A percentile compares a stretch with the other conserved stretches of the same genome.
These are phyloP conservation scores for Ogataea ganodermae DNA, from an alignment of 805 yeast genomes.

Conservation along the genomic window DNA sequence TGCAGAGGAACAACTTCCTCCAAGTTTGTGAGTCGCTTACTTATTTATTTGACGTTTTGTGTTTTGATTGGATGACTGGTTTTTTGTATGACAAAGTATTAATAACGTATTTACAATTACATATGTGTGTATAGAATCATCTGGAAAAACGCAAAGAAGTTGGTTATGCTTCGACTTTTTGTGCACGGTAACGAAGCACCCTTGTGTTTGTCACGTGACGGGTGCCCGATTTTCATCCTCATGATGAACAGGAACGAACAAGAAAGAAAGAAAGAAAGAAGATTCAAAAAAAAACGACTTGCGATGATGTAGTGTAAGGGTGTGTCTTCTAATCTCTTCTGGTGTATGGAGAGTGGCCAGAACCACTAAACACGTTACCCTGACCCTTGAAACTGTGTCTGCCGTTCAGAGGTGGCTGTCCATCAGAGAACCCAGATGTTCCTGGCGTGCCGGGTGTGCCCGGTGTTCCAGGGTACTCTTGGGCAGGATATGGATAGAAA, in stretches of 20 bases:
- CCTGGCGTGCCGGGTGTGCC: not conserved
- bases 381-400: constrained; percentile 1
- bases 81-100: constrained; percentile 1
- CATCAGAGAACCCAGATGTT: not conserved
- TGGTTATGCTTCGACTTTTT: not conserved
- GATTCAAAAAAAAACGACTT: too few species aligned
- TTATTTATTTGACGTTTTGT: not conserved
- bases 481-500: constrained; percentile 23
- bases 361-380: not conserved
- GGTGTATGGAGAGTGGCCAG: not conserved
- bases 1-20: constrained; percentile 35
- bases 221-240: not conserved
- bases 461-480: not conserved
- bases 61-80: not conserved
- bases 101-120: not conserved
- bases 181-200: not conserved
- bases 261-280: too few species aligned
- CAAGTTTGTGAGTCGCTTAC: constrained; percentile 31
- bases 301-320: constrained; percentile 1
- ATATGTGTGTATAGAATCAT: not conserved
- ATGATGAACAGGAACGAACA: too few species aligned
- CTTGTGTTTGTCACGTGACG: not conserved
- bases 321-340: not conserved
- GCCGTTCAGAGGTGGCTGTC: not conserved
- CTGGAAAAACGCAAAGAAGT: not conserved